A percentile compares a stretch with the other conserved stretches of the same genome.
Conservation (phyloP, 2,329 filamentous ascomycete species). For the Aspergillus phoenicis region DNA sequence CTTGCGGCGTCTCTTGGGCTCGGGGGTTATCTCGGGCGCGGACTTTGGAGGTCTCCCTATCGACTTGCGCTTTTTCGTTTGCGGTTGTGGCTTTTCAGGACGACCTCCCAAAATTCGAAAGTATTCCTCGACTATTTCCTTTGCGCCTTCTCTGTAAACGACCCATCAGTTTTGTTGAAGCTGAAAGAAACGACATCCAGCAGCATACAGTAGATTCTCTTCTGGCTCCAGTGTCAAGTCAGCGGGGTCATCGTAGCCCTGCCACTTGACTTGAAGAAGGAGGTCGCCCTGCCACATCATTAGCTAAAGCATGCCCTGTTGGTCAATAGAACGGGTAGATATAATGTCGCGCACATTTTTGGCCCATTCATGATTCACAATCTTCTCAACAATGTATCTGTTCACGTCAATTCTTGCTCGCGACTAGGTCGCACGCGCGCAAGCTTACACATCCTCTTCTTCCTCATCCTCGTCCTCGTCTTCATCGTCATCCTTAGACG, state of each 20-base stretch:
- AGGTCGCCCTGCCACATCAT: constrained; percentile 38
- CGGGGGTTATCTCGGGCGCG: constrained; percentile 24
- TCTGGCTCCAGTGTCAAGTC: constrained; percentile 52
- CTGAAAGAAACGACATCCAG: not conserved
- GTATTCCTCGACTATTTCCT: constrained; percentile 45
- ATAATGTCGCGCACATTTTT: constrained; percentile 34
- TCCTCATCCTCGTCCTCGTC: constrained; percentile 37
- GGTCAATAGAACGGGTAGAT: not conserved
- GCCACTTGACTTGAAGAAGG: constrained; percentile 51
- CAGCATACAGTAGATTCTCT: constrained; percentile 44
- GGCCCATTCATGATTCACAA: constrained; percentile 40
- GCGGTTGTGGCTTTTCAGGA: constrained; percentile 33
- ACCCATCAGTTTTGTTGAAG: constrained; percentile 21
- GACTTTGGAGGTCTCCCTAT: constrained; percentile 34
- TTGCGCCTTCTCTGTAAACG: constrained; percentile 39
- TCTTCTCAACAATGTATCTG: constrained; percentile 47
- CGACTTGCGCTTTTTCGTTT: constrained; percentile 39
- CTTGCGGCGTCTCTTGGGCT: constrained; percentile 23
- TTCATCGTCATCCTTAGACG: constrained; percentile 24
- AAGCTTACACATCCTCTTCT: constrained; percentile 41
- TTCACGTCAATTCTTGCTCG: constrained; percentile 16
- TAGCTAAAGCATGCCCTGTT: constrained; percentile 17
- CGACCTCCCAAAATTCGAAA: constrained; percentile 46
- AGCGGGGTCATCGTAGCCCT: constrained; percentile 46
- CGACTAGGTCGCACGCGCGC: constrained; percentile 13